Conservation (phyloP, 345 rosid genomes). For the Cardamine chenopodiifolia region DNA sequence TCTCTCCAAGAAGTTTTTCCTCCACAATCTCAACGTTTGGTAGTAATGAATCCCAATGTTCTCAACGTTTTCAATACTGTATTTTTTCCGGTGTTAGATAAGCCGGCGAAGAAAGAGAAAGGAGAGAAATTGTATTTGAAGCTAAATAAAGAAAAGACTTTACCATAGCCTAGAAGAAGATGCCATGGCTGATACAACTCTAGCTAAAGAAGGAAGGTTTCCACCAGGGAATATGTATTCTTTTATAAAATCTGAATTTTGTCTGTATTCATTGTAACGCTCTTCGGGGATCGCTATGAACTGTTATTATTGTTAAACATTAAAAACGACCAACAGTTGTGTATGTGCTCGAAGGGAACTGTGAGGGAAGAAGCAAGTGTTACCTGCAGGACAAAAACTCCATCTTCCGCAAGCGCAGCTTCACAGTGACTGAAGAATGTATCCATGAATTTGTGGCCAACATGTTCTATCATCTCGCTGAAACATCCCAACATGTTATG, state of each 20-base stretch:
- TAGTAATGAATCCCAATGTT: conserved; percentile 86
- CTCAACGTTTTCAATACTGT: conserved; percentile 84
- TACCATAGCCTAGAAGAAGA: conserved; percentile 81
- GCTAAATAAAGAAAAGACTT: background rate
- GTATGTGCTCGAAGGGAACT: background rate
- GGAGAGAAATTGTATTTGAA: background rate
- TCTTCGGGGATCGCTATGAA: conserved; percentile 78
- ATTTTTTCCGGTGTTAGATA: background rate
- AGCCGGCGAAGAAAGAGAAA: background rate
- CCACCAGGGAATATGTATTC: conserved; percentile 94
- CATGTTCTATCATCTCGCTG: conserved; percentile 86
- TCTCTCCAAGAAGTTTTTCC: conserved; percentile 72
- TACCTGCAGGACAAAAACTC: conserved; percentile 74
- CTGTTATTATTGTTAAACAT: conserved; percentile 37
- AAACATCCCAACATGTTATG: background rate
- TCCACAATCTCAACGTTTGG: conserved; percentile 77
- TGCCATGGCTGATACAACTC: conserved; percentile 79
- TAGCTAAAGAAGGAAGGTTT: conserved; percentile 73
- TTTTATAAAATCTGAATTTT: conserved; percentile 79
- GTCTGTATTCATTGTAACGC: conserved; percentile 62
- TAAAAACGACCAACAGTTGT: background rate
- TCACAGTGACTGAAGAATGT: conserved; percentile 67
- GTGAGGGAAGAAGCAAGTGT: background rate
- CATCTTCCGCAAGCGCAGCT: conserved; percentile 67
- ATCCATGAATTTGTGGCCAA: conserved; percentile 84